phyloP scores from a whole-genome alignment of 1,284 basidiomycete genomes.

The Pseudozyma hubeiensis region DNA sequence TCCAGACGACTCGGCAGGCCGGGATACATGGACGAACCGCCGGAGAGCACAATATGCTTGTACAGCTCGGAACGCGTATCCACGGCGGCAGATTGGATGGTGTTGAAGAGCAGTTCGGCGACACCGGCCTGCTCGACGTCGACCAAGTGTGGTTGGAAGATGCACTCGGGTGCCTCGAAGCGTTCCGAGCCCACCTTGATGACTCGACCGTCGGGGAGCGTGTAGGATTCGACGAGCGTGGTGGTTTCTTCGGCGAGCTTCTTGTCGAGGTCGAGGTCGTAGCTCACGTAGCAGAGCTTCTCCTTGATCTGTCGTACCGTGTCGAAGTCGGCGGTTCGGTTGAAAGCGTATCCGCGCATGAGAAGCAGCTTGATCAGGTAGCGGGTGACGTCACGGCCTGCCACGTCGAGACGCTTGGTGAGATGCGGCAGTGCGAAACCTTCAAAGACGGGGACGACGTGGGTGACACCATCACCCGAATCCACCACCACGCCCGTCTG shows the following conservation, averaged over 20 bases:
- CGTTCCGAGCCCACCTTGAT: constrained; percentile 99
- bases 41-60: constrained; percentile 97
- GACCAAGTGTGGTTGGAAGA: constrained; percentile 99
- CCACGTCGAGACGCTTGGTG: constrained; percentile 88
- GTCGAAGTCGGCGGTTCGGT: constrained; percentile 98
- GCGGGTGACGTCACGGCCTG: constrained; percentile 95
- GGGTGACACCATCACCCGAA: constrained; percentile 98
- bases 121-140: constrained; percentile 97
- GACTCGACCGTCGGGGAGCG: constrained; percentile 93
- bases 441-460: constrained; percentile 98
- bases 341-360: constrained; percentile 99
- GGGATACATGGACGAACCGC: constrained; percentile 95
- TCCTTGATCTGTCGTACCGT: constrained; percentile 99
- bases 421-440: constrained; percentile 95
- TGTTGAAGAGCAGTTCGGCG: constrained; percentile 96
- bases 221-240: constrained; percentile 93
- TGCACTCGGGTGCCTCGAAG: constrained; percentile 99
- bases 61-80: constrained; percentile 92
- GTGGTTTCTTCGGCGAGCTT: constrained; percentile 95
- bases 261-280: constrained; percentile 94
- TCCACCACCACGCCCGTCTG: constrained; percentile 98
- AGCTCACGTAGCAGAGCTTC: constrained; percentile 94
- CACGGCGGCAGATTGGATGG: constrained; percentile 90
- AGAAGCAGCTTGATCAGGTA: constrained; percentile 98
- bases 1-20: constrained; percentile 94